Percentiles rank a stretch among this genome's conserved stretches.
Evolutionary conservation across 2,329 filamentous ascomycete genomes (phyloP).

Genomic region (Diaporthe vaccinii): DNA sequence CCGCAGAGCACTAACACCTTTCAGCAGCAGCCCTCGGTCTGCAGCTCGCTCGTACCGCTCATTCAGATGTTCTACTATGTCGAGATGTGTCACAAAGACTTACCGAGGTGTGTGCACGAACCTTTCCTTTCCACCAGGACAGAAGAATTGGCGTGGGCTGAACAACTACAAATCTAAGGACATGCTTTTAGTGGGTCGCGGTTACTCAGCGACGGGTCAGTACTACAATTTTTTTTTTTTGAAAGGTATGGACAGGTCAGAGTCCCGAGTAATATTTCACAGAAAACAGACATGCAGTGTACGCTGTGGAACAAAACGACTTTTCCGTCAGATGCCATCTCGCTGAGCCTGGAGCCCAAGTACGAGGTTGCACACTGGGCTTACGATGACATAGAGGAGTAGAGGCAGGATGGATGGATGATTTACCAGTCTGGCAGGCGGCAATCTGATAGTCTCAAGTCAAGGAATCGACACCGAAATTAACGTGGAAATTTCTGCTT

Average conservation of each 20-base stretch:
- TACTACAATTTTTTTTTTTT: too few relatives aligned
- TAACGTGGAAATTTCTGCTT: background rate
- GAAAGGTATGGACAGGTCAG: too few relatives aligned
- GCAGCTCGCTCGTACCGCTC: background rate
- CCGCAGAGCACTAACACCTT: background rate
- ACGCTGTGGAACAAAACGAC: background rate
- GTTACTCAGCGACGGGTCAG: too few relatives aligned
- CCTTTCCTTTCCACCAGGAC: background rate
- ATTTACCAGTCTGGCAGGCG: background rate
- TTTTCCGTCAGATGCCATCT: background rate
- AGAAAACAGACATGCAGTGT: too few relatives aligned
- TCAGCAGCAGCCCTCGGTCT: too few relatives aligned
- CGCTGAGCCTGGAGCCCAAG: background rate
- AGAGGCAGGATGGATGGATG: background rate
- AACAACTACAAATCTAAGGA: background rate
- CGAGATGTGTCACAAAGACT: background rate
- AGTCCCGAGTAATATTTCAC: too few relatives aligned
- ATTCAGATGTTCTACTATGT: background rate
- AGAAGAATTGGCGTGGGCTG: background rate
- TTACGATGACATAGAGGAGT: background rate
- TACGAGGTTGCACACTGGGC: background rate
- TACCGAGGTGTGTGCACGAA: rapidly evolving
- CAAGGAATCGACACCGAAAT: background rate
- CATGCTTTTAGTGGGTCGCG: too few relatives aligned
- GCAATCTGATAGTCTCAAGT: background rate